These are phyloP conservation scores for Camellia oleifera DNA, from an alignment of 179 eudicot genomes.

Conservation along the genomic window DNA sequence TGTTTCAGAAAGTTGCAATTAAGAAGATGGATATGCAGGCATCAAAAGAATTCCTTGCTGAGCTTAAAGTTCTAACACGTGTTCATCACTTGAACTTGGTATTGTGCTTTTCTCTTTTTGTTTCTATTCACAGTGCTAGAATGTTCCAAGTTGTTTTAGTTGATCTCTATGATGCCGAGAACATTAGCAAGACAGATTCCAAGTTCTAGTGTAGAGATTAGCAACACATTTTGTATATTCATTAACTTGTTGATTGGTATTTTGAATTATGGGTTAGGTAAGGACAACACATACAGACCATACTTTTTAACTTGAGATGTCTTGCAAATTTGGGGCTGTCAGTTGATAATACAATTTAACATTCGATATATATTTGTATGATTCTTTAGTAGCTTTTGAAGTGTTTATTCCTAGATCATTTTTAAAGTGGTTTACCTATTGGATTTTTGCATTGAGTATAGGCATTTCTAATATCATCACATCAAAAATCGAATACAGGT, in stretches of 20 bases:
- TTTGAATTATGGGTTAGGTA: neutral
- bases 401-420: neutral
- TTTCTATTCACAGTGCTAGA: neutral
- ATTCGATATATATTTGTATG: neutral
- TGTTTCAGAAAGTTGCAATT: slow-evolving; percentile 53
- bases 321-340: neutral
- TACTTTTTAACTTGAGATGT: neutral
- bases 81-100: slow-evolving; percentile 75
- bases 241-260: neutral
- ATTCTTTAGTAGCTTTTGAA: neutral
- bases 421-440: neutral
- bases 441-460: neutral
- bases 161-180: too few species aligned
- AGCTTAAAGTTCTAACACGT: slow-evolving; percentile 63
- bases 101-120: neutral
- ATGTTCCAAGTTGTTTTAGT: neutral
- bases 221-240: neutral
- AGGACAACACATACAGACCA: neutral
- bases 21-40: slow-evolving; percentile 85
- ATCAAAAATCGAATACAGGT: slow-evolving; percentile 6
- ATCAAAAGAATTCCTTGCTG: slow-evolving; percentile 67
- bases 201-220: neutral
- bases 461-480: neutral
- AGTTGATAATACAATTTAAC: neutral
- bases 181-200: too few species aligned